Evolutionary conservation across 768 basidiomycete species (phyloP).

Genomic region (Rubroboletus satanas): DNA sequence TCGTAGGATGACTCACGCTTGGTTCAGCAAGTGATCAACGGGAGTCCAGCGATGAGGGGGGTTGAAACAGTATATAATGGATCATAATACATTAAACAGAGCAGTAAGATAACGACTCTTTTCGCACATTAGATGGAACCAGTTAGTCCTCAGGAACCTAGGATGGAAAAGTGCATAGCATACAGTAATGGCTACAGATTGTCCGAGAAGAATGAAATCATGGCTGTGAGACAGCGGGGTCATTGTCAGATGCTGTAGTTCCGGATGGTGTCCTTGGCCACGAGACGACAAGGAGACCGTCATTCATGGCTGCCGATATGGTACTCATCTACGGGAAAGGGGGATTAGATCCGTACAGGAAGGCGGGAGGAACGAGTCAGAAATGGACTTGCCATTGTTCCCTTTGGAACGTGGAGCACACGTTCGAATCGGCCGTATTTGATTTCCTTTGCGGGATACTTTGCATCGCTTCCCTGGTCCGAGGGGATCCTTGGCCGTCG

Average conservation of each 20-base stretch:
- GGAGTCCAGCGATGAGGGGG: neutral
- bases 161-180: neutral
- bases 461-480: conserved; percentile 14
- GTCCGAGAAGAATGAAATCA: conserved; percentile 2
- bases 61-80: neutral
- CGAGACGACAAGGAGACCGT: conserved; percentile 37
- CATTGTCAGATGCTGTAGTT: conserved; percentile 9
- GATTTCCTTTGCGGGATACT: conserved; percentile 35
- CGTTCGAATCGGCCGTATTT: conserved; percentile 40
- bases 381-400: conserved; percentile 31
- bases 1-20: neutral
- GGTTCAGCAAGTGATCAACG: neutral
- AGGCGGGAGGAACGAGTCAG: neutral
- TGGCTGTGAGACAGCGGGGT: neutral
- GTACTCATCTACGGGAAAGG: conserved; percentile 28
- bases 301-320: conserved; percentile 37
- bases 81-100: neutral
- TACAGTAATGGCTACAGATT: neutral
- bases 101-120: no score
- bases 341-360: neutral
- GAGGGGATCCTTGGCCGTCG: conserved; percentile 19
- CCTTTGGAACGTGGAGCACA: conserved; percentile 33
- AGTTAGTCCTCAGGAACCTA: conserved; percentile 3
- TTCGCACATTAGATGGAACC: no score
- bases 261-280: conserved; percentile 34